phyloP scores from a whole-genome alignment of 164 flowering plant genomes.

The Cinnamomum chago region DNA sequence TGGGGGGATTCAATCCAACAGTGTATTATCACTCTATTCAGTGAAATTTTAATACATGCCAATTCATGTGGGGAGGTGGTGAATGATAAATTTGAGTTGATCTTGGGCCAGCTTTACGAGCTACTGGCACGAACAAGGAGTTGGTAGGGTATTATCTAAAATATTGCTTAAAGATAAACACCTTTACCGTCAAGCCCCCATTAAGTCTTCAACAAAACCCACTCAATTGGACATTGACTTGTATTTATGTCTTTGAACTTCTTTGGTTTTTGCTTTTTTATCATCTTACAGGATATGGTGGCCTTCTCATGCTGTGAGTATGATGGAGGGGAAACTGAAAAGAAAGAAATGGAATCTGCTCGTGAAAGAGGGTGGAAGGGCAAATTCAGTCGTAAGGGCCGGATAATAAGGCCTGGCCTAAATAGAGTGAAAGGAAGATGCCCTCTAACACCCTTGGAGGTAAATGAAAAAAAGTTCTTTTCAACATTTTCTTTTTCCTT shows the following conservation, averaged over 20 bases:
- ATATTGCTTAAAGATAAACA: no score
- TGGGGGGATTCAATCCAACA: no score
- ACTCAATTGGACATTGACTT: background rate
- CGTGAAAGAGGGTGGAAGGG: slow-evolving; percentile 78
- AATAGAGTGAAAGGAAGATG: slow-evolving; percentile 79
- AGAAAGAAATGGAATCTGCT: slow-evolving; percentile 52
- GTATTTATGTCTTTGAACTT: background rate
- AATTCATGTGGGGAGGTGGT: no score
- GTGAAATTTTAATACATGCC: no score
- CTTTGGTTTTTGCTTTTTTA: background rate
- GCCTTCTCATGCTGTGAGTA: slow-evolving; percentile 95
- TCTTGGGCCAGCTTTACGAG: no score
- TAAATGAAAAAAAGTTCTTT: slow-evolving; percentile 18
- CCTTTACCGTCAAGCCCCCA: no score
- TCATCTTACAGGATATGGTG: slow-evolving; percentile 77
- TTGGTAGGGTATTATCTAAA: no score
- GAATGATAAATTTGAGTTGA: no score
- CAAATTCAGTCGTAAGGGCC: slow-evolving; percentile 58
- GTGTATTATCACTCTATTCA: no score
- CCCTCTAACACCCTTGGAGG: slow-evolving; percentile 95
- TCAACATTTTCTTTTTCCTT: no score
- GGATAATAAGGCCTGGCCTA: slow-evolving; percentile 48
- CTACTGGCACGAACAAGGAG: no score
- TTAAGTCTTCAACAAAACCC: background rate
- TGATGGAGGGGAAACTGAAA: slow-evolving; percentile 74